A percentile compares a stretch with the other conserved stretches of the same genome.
These are phyloP conservation scores for Spathaspora boniae DNA, from an alignment of 805 yeast genomes.

Conservation along the genomic window DNA sequence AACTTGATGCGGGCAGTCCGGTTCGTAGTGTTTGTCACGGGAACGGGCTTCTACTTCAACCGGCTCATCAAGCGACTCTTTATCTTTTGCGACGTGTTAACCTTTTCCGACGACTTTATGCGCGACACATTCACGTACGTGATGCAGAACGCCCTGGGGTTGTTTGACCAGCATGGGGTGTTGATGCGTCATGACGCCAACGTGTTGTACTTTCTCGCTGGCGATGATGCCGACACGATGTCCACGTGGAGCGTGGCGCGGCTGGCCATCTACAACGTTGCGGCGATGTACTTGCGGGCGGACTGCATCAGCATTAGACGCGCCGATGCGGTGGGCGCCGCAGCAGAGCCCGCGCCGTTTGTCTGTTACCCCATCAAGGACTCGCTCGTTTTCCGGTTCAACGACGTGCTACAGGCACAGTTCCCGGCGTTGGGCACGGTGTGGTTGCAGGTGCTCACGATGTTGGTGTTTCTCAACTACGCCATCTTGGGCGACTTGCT, in stretches of 20 bases:
- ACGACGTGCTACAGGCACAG: conserved; percentile 10
- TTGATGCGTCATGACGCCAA: conserved; percentile 10
- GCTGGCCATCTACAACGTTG: conserved; percentile 3
- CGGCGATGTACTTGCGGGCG: conserved; percentile 4
- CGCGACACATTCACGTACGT: conserved; percentile 27
- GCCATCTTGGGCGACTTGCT: conserved; percentile 19
- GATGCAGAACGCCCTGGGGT: conserved; percentile 15
- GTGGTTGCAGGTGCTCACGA: conserved; percentile 7
- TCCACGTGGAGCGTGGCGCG: conserved; percentile 3
- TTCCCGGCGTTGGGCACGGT: conserved; percentile 3
- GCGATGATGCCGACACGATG: conserved; percentile 4
- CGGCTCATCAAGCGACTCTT: conserved; percentile 17
- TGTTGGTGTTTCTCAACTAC: conserved; percentile 15
- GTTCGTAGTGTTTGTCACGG: conserved; percentile 15
- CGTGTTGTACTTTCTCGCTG: conserved; percentile 7
- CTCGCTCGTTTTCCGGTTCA: conserved; percentile 17
- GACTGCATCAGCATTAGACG: conserved; percentile 5
- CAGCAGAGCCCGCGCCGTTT: neutral
- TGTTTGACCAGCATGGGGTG: conserved; percentile 13
- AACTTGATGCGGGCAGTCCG: conserved; percentile 11
- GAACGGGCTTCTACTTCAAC: conserved; percentile 16
- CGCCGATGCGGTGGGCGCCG: too few relatives aligned
- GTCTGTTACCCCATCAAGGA: conserved; percentile 7
- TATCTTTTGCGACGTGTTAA: conserved; percentile 23
- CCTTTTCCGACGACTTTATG: conserved; percentile 26